Base-by-base conservation (phyloP, 2,329 filamentous ascomycete species). In the Aspergillus glaucus region DNA sequence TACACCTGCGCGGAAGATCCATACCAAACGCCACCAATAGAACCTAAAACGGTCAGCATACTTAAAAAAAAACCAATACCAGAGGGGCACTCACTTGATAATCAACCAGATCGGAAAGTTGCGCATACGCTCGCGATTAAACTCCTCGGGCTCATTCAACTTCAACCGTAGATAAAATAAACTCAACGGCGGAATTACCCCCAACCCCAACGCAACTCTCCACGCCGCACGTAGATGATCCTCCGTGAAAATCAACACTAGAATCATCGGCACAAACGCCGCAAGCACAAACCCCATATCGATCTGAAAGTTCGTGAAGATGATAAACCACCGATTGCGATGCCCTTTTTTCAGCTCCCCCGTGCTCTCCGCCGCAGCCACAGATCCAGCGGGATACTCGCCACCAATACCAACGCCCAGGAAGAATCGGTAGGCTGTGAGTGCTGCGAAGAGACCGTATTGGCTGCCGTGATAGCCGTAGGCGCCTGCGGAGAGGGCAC, bases 271-370 rank as follows among this genome's bases (percentile, higher is more conserved):
- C 1, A 93, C 82, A 52, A 95, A 81, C 0, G 87, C 84, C 7
- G 88, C 84, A 48, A 92, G 75, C 1, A 94, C 86, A 55, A 94
- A 95, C 1, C 88, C 90, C 46, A 82, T 80, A 63, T 94, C 88
- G 51, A 95, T 94, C 75, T 90, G 87, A 21, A 86, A 82, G 68
- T 94, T 94, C 43, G 88, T 95, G 67, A 93, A 94, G 55, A 95
- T 76, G 59, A 92, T 88, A 63, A 91, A 96, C 88, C 89, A 95
- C 36, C 86, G 78, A 64, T 96, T 92, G n/a, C 91, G 78, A 14
- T 86, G 85, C 9, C 91, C 91, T 14, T 72, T 68, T 66, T 89
- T 88, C 50, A 96, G 75, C 64, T 94, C 88, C 19, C 88, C 87
- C 0, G 86, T 91, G 4, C 85, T 86, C 69, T 96, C 91, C 2